Percentiles rank a stretch among this genome's conserved stretches.
phyloP scores from a whole-genome alignment of 176 grass and related monocot species.

The Tillandsia leiboldiana region DNA sequence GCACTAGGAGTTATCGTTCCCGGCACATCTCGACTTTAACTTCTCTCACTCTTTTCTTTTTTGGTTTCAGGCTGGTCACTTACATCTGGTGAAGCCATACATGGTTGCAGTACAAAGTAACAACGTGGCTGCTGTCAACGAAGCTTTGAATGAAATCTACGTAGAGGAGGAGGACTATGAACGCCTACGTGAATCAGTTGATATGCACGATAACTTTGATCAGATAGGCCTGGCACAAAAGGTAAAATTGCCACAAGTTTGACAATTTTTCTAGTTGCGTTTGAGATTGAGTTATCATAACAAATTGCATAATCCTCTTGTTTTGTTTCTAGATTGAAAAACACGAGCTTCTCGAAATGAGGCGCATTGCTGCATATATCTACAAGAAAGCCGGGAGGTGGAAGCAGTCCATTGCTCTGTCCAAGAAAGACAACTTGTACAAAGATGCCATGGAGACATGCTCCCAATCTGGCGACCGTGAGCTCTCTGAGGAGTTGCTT shows the following conservation, averaged over 20 bases:
- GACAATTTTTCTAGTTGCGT: too few species aligned
- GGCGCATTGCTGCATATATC: conserved; percentile 95
- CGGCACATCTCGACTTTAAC: background rate
- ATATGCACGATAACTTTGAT: conserved; percentile 97
- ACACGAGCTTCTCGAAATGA: conserved; percentile 97
- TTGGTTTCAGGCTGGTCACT: conserved; percentile 60
- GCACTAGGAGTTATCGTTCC: too few species aligned
- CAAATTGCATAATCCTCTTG: background rate
- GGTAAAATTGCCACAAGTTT: conserved; percentile 28
- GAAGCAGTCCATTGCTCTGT: conserved; percentile 91
- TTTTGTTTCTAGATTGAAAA: conserved; percentile 62
- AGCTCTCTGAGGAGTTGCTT: conserved; percentile 86
- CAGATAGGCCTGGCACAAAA: conserved; percentile 96
- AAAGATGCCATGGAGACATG: conserved; percentile 99
- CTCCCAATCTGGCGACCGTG: conserved; percentile 84
- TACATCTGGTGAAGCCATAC: conserved; percentile 95
- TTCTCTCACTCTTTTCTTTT: conserved; percentile 10
- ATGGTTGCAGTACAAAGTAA: conserved; percentile 99
- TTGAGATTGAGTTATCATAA: too few species aligned
- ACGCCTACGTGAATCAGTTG: conserved; percentile 87
- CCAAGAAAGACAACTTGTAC: conserved; percentile 97
- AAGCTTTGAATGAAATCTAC: conserved; percentile 95
- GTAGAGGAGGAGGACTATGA: conserved; percentile 96
- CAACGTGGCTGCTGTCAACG: conserved; percentile 91
- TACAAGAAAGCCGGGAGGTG: conserved; percentile 99